These are phyloP conservation scores for Musa schizocarpa DNA, from an alignment of 176 grass and related monocot species.

Conservation along the genomic window DNA sequence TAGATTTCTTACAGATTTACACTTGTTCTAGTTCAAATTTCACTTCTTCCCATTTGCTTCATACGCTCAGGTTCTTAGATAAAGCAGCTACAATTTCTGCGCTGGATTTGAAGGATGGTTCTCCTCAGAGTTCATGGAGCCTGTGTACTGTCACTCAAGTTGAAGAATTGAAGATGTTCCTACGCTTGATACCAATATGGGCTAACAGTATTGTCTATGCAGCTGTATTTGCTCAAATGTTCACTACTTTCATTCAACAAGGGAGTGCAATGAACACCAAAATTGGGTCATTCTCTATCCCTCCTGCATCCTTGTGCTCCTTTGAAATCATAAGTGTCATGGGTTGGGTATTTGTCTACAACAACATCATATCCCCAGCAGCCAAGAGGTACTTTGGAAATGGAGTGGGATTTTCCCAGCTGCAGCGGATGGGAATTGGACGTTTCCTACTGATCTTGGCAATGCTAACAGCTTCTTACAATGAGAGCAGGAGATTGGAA, in stretches of 20 bases:
- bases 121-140: slow-evolving; percentile 29
- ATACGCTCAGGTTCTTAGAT: slow-evolving; percentile 42
- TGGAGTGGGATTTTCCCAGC: slow-evolving; percentile 33
- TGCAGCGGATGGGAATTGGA: slow-evolving; percentile 66
- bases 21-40: too few species aligned
- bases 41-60: too few species aligned
- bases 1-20: too few species aligned
- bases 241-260: slow-evolving; percentile 72
- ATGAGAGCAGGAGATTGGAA: slow-evolving; percentile 47
- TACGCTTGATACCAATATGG: slow-evolving; percentile 54
- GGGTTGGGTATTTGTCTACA: slow-evolving; percentile 50
- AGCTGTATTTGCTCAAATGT: slow-evolving; percentile 56
- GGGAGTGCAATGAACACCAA: slow-evolving; percentile 48
- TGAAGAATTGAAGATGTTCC: slow-evolving; percentile 67
- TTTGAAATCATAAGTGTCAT: slow-evolving; percentile 54
- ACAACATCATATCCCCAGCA: slow-evolving; percentile 38
- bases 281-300: slow-evolving; percentile 38
- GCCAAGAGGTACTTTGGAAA: slow-evolving; percentile 12
- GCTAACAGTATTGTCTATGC: slow-evolving; percentile 43
- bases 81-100: slow-evolving; percentile 46
- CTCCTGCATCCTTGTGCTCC: slow-evolving; percentile 47
- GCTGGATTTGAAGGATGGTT: slow-evolving; percentile 30
- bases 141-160: slow-evolving; percentile 80
- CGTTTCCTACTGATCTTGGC: slow-evolving; percentile 41
- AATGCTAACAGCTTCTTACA: slow-evolving; percentile 39